These are phyloP conservation scores for Cadophora sp. DNA, from an alignment of 2,329 filamentous ascomycete species.

Conservation along the genomic window DNA sequence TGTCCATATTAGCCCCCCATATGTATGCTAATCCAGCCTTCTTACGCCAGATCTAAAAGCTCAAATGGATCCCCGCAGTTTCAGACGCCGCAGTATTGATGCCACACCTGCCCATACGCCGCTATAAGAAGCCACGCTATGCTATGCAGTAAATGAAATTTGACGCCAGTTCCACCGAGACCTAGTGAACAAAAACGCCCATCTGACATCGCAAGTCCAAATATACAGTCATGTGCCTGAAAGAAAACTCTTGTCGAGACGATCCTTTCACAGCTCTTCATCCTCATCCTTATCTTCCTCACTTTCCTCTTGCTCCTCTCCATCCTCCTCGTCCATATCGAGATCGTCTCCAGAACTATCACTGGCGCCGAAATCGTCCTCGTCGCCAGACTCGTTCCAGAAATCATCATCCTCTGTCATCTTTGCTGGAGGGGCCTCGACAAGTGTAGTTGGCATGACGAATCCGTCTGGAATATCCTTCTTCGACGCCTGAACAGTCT, in stretches of 20 bases:
- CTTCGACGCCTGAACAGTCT: conserved; percentile 76
- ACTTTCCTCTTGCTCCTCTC: conserved; percentile 47
- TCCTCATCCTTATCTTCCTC: conserved; percentile 30
- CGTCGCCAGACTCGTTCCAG: conserved; percentile 79
- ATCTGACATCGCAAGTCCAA: conserved; percentile 1
- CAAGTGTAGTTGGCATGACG: conserved; percentile 78
- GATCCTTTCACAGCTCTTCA: conserved; percentile 10
- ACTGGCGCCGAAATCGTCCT: conserved; percentile 79
- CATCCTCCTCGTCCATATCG: conserved; percentile 63
- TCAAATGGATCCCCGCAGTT: conserved; percentile 15
- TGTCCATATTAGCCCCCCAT: conserved; percentile 12
- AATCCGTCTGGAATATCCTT: conserved; percentile 81
- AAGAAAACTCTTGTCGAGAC: neutral
- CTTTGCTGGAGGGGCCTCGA: conserved; percentile 66
- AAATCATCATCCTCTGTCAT: conserved; percentile 80
- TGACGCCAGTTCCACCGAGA: conserved; percentile 5
- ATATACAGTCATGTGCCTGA: conserved; percentile 5
- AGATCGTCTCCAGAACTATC: conserved; percentile 68
- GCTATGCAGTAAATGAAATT: conserved; percentile 38
- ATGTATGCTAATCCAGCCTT: conserved; percentile 19
- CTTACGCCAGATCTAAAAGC: conserved; percentile 24
- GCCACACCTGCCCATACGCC: conserved; percentile 34
- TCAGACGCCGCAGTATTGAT: conserved; percentile 24
- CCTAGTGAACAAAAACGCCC: conserved; percentile 8
- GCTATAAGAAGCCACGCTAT: conserved; percentile 33